A percentile compares a stretch with the other conserved stretches of the same genome.
phyloP scores from a whole-genome alignment of 176 grass and related monocot species.

The Triticum turgidum region DNA sequence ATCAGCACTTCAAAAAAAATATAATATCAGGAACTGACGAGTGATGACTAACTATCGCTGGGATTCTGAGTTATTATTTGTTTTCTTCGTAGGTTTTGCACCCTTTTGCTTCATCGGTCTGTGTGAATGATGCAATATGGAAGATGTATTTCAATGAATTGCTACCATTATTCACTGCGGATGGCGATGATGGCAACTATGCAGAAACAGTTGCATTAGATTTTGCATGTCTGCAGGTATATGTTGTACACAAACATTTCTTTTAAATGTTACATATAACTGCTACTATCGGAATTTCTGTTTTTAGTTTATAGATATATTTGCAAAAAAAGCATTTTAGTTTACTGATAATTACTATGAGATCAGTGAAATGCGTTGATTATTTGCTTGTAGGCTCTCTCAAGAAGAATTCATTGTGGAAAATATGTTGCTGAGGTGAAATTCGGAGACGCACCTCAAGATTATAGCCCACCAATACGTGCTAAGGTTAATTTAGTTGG shows the following conservation, averaged over 20 bases:
- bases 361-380: neutral
- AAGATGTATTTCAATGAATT: conserved; percentile 83
- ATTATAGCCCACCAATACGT: conserved; percentile 70
- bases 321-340: neutral
- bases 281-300: neutral
- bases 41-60: neutral
- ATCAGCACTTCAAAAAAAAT: neutral
- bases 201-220: conserved; percentile 64
- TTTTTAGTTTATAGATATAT: neutral
- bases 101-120: conserved; percentile 50
- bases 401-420: conserved; percentile 86
- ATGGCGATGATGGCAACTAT: conserved; percentile 59
- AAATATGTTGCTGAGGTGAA: conserved; percentile 98
- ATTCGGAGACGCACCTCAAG: conserved; percentile 70
- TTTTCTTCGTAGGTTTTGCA: conserved; percentile 58
- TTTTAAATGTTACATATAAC: neutral
- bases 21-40: neutral
- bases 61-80: neutral
- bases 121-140: conserved; percentile 76
- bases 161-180: conserved; percentile 68
- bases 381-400: conserved; percentile 56
- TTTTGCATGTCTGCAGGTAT: conserved; percentile 87
- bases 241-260: neutral
- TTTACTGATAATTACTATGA: neutral
- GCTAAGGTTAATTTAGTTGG: conserved; percentile 56